Evolutionary conservation across 345 rosid genomes (phyloP), one percentile per base, ranked within the genome.

Genomic region (Eucalyptus caleyi): DNA sequence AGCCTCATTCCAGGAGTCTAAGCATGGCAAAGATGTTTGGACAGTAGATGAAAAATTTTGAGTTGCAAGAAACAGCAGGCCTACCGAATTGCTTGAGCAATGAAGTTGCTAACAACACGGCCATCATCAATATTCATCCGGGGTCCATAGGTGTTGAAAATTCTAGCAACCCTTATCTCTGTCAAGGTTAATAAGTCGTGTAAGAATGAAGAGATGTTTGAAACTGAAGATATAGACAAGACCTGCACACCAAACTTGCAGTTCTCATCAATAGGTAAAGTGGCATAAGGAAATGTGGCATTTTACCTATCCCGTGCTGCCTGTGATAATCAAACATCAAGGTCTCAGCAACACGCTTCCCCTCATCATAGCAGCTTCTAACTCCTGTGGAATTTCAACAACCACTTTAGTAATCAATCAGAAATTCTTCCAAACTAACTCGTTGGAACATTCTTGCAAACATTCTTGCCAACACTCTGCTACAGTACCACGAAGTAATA

Each of bases 41-140:
- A 37, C 83, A 40, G 27, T 21, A 6, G 9, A 77, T 77, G 83
- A 77, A 37, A 37, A 37, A 77, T 37, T 12, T 77, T 21, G 27
- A 77, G 83, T 77, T 37, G 83, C 83, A 37, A 37, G 83, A 77
- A 37, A 77, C 47, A 77, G 83, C 45, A 9, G 13, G 67, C 69
- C n/a, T 91, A 96, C 98, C 98, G 95, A 85, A 96, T 77, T 90
- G 98, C 98, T 89, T 97, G 99, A 90, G 99, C 99, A 45, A 97
- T 94, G 94, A 97, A 97, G 92, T 97, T 97, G 91, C 99, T 97
- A 88, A 97, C 99, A 23, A 96, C 99, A 89, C 99, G 99, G 37
- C 99, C 99, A 88, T 97, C 99, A 67, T 97, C 98, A 40, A 96
- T 97, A 90, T 95, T 95, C 99, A 97, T 97, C 86, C 98, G 96